phyloP scores from a whole-genome alignment of 202 grass and related monocot species.

The Panicum virgatum region DNA sequence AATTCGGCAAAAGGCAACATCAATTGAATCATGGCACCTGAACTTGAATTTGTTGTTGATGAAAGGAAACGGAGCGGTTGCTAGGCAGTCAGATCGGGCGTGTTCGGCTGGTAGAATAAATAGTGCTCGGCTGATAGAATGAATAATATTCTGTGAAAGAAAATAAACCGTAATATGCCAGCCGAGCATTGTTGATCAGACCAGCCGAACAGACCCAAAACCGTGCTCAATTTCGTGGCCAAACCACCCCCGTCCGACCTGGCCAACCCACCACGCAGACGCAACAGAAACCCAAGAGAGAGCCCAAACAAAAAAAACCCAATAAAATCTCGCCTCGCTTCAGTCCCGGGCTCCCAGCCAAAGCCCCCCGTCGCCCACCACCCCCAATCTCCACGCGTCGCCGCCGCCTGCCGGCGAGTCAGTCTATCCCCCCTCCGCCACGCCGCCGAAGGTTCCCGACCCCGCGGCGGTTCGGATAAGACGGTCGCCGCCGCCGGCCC shows the following conservation, averaged over 20 bases:
- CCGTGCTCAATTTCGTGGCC: not conserved
- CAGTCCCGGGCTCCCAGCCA: not conserved
- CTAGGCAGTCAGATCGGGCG: no score
- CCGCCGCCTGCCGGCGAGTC: conserved; percentile 42
- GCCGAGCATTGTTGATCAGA: no score
- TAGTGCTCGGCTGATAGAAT: no score
- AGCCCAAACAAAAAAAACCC: conserved; percentile 38
- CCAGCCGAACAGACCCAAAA: no score
- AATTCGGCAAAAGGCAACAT: no score
- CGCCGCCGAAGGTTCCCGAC: conserved; percentile 20
- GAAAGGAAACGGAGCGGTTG: no score
- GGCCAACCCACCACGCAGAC: not conserved
- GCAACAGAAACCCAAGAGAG: conserved; percentile 25
- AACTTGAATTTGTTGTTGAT: no score
- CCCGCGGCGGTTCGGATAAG: conserved; percentile 19
- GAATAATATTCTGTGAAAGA: no score
- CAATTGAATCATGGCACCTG: no score
- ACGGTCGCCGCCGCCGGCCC: not conserved
- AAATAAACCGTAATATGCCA: no score
- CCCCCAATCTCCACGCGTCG: conserved; percentile 31
- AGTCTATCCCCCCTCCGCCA: not conserved
- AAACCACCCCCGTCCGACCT: not conserved
- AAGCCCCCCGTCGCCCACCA: conserved; percentile 4
- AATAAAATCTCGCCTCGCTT: conserved; percentile 39
- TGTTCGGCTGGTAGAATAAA: no score